phyloP scores from a whole-genome alignment of 768 basidiomycete genomes.

The Tremella fuciformis region DNA sequence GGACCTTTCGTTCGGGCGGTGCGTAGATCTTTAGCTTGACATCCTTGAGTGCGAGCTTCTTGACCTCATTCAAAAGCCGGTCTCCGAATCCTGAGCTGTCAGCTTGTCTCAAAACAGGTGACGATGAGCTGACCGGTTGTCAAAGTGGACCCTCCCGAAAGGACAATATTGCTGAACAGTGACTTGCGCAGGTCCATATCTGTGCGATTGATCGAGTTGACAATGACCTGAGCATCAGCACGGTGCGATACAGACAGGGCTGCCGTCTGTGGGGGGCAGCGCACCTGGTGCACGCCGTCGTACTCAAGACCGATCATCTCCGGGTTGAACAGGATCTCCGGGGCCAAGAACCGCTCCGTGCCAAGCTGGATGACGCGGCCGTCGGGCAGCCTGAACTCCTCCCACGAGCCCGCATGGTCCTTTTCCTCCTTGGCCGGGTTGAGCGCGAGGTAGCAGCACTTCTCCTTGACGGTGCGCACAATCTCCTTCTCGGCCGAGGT shows the following conservation, averaged over 20 bases:
- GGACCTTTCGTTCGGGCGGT: conserved; percentile 88
- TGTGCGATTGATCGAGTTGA: conserved; percentile 95
- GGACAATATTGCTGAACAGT: conserved; percentile 91
- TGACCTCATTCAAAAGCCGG: conserved; percentile 90
- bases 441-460: conserved; percentile 89
- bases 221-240: conserved; percentile 62
- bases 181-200: conserved; percentile 94
- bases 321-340: conserved; percentile 96
- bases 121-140: conserved; percentile 67
- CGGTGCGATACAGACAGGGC: not conserved
- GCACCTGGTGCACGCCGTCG: conserved; percentile 82
- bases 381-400: conserved; percentile 91
- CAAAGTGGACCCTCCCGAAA: conserved; percentile 93
- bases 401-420: conserved; percentile 66
- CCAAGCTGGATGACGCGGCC: conserved; percentile 92
- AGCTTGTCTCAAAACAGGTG: not conserved
- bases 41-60: conserved; percentile 82
- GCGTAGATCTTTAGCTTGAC: conserved; percentile 99
- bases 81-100: conserved; percentile 77
- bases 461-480: conserved; percentile 96
- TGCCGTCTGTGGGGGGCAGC: conserved; percentile 1
- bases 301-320: conserved; percentile 95
- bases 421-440: conserved; percentile 96
- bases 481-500: conserved; percentile 97
- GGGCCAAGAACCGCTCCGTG: conserved; percentile 90